Percentiles rank a stretch among this genome's conserved stretches.
Conservation (phyloP, 2,329 filamentous ascomycete species). For the Macroventuria anomochaeta region DNA sequence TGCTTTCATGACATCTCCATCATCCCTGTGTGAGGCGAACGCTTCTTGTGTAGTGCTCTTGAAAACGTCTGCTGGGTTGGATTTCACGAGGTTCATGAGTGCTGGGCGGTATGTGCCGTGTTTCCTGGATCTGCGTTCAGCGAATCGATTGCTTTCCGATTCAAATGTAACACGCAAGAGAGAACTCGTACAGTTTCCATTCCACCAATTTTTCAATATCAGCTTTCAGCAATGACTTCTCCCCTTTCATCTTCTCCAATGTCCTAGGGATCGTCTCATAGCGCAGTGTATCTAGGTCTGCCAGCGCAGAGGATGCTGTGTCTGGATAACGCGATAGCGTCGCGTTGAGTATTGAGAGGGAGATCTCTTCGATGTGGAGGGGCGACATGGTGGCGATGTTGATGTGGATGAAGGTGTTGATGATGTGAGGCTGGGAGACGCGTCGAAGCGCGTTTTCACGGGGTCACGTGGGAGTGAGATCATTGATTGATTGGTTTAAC, state of each 20-base stretch:
- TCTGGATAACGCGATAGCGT: constrained; percentile 35
- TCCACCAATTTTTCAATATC: constrained; percentile 47
- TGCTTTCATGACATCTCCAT: constrained; percentile 37
- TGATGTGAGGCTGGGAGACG: neutral
- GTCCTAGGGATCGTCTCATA: constrained; percentile 38
- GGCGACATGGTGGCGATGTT: constrained; percentile 9
- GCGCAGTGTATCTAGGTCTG: constrained; percentile 41
- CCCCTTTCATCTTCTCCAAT: constrained; percentile 25
- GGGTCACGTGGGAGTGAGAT: constrained; percentile 1
- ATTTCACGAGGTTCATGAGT: constrained; percentile 57
- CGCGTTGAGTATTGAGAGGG: constrained; percentile 25
- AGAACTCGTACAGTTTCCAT: constrained; percentile 47
- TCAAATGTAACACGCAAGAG: too few relatives aligned
- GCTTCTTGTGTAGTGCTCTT: constrained; percentile 60
- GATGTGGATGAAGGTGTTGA: constrained; percentile 4
- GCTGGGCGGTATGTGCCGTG: constrained; percentile 60
- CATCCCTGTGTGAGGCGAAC: constrained; percentile 44
- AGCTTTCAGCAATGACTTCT: constrained; percentile 27
- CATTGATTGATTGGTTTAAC: neutral
- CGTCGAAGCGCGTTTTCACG: constrained; percentile 1
- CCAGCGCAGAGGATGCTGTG: constrained; percentile 35
- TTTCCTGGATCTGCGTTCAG: too few relatives aligned
- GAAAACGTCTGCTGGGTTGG: constrained; percentile 62
- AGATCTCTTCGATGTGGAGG: constrained; percentile 24
- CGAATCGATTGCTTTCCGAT: too few relatives aligned